These are phyloP conservation scores for Apiotrichum akiyoshidainum DNA, from an alignment of 1,284 basidiomycete genomes.

Conservation along the genomic window DNA sequence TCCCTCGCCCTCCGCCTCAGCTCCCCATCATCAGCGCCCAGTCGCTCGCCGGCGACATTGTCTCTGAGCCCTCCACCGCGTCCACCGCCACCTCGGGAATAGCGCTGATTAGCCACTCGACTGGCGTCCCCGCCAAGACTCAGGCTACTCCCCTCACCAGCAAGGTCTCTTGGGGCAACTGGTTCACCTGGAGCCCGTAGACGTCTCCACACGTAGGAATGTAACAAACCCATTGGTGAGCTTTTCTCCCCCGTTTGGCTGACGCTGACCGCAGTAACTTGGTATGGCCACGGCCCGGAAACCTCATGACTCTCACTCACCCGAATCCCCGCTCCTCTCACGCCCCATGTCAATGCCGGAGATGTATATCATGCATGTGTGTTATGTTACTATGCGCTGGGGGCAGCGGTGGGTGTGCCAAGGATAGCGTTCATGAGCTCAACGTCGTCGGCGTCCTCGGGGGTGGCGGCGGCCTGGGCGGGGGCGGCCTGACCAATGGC, in stretches of 20 bases:
- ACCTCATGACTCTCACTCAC: neutral
- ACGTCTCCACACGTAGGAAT: too few species aligned
- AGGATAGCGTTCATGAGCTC: conserved; percentile 26
- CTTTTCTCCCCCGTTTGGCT: too few species aligned
- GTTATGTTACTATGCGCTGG: conserved; percentile 8
- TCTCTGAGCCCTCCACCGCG: neutral
- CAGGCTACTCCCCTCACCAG: neutral
- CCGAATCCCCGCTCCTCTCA: neutral
- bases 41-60: neutral
- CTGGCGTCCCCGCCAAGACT: neutral
- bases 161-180: conserved; percentile 7
- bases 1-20: neutral
- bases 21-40: neutral
- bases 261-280: too few species aligned
- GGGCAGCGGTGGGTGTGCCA: conserved; percentile 1
- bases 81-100: neutral
- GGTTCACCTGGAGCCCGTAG: conserved; percentile 8
- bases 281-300: too few species aligned
- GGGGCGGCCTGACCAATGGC: conserved; percentile 9
- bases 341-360: neutral
- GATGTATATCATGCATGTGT: conserved; percentile 9
- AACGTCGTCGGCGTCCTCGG: conserved; percentile 29
- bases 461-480: neutral
- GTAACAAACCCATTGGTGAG: too few species aligned
- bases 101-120: too few species aligned